Percentiles rank a stretch among this genome's conserved stretches.
Evolutionary conservation across 257 asterid species (phyloP).

Genomic region (Marsdenia floribunda): DNA sequence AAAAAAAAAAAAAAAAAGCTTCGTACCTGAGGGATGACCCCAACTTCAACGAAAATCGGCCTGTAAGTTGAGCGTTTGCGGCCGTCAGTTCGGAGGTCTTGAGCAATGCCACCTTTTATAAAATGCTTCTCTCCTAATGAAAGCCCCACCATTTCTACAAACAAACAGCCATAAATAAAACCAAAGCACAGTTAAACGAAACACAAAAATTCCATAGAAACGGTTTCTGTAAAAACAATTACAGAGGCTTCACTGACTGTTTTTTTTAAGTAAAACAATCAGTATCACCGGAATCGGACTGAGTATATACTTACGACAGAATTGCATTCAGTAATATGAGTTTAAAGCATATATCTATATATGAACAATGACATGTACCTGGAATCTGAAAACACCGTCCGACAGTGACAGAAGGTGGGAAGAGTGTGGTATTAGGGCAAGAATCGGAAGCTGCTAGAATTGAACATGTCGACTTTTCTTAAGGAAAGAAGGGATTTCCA

Average conservation of each 20-base stretch:
- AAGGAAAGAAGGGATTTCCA: no score
- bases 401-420: neutral
- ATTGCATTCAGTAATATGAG: neutral
- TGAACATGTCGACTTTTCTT: neutral
- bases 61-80: constrained; percentile 59
- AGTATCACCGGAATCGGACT: neutral
- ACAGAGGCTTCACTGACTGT: neutral
- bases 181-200: neutral
- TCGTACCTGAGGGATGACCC: constrained; percentile 78
- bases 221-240: no score
- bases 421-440: neutral
- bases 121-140: constrained; percentile 35
- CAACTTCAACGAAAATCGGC: constrained; percentile 68
- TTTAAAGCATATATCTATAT: neutral
- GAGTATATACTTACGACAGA: neutral
- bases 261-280: neutral
- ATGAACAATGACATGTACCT: neutral
- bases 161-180: neutral
- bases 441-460: neutral
- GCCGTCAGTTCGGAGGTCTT: constrained; percentile 80
- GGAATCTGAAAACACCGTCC: neutral
- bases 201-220: neutral
- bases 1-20: no score
- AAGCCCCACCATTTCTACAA: constrained; percentile 11
- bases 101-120: constrained; percentile 84